Evolutionary conservation across 2,329 filamentous ascomycete species (phyloP).

Genomic region (Pseudopithomyces maydicus): DNA sequence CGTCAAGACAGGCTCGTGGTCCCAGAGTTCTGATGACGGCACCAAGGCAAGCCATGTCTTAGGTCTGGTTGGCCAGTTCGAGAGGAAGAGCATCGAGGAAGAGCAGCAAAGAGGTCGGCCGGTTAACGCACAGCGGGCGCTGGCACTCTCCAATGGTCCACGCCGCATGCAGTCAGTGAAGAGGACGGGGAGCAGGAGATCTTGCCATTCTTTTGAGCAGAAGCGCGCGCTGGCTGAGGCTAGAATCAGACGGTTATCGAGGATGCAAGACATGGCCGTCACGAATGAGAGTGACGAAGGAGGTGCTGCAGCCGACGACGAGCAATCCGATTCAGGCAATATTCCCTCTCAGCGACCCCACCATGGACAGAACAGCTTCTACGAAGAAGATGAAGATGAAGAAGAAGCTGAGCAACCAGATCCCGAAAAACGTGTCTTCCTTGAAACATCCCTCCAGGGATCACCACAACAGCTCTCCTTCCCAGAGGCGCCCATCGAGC

Average conservation of each 20-base stretch:
- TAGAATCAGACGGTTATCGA: constrained; percentile 8
- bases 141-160: constrained; percentile 4
- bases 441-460: not conserved
- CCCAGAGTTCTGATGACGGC: constrained; percentile 1
- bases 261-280: constrained; percentile 1
- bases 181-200: not conserved
- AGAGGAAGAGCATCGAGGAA: not conserved
- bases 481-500: not conserved
- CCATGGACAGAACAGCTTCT: not conserved
- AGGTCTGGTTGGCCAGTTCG: constrained; percentile 4
- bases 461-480: constrained; percentile 7
- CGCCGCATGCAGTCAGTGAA: constrained; percentile 1
- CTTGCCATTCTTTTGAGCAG: not conserved
- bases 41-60: constrained; percentile 10
- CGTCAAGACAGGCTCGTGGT: not conserved
- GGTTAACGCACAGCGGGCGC: constrained; percentile 7
- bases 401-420: not conserved
- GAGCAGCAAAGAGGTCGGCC: not conserved
- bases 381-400: not conserved
- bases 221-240: constrained; percentile 8
- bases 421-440: not conserved
- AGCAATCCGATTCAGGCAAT: not conserved
- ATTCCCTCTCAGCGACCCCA: not conserved
- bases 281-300: not conserved
- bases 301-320: not conserved